Percentiles rank a stretch among this genome's conserved stretches.
phyloP scores from a whole-genome alignment of 805 yeast species.

The Ogataea thermomethanolica region DNA sequence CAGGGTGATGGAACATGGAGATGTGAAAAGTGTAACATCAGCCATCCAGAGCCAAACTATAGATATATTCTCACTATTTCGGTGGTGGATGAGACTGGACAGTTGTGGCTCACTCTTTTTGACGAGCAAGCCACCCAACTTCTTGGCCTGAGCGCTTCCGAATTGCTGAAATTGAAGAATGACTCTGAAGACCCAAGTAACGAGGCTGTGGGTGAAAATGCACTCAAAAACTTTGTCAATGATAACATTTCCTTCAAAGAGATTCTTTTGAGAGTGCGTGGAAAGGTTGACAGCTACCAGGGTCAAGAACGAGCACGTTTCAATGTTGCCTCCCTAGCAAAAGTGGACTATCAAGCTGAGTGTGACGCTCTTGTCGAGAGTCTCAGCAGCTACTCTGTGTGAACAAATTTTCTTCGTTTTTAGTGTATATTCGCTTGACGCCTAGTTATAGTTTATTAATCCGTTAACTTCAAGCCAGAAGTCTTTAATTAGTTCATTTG shows the following conservation, averaged over 20 bases:
- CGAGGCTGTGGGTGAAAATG: constrained; percentile 45
- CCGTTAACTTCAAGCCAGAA: constrained; percentile 67
- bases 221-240: constrained; percentile 26
- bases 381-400: constrained; percentile 36
- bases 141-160: constrained; percentile 60
- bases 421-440: constrained; percentile 3
- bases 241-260: constrained; percentile 56
- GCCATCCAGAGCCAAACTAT: constrained; percentile 65
- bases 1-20: constrained; percentile 77
- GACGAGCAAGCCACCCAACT: constrained; percentile 77
- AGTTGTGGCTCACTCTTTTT: constrained; percentile 81
- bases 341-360: constrained; percentile 56
- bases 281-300: constrained; percentile 79
- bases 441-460: constrained; percentile 38
- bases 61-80: constrained; percentile 77
- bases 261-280: constrained; percentile 71
- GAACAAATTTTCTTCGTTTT: constrained; percentile 5
- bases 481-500: constrained; percentile 51
- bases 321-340: constrained; percentile 53
- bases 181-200: constrained; percentile 36
- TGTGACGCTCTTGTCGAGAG: constrained; percentile 51
- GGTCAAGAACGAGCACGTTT: constrained; percentile 75
- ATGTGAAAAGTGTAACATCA: constrained; percentile 85
- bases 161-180: constrained; percentile 45
- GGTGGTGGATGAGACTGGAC: constrained; percentile 78